Evolutionary conservation across 1,284 basidiomycete genomes (phyloP).

Genomic region (Naganishia sp.): DNA sequence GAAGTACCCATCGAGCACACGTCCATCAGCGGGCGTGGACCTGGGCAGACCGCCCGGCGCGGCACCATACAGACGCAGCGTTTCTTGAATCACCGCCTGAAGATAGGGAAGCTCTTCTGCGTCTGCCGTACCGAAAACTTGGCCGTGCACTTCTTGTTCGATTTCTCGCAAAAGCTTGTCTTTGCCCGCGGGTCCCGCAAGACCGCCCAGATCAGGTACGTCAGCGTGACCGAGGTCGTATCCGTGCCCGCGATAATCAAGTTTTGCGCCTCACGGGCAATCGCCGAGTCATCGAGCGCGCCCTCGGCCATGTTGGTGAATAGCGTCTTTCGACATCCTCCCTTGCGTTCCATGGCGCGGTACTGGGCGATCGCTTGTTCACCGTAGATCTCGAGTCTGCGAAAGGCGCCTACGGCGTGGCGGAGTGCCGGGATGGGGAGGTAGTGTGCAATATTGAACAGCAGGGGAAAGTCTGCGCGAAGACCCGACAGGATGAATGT

Average conservation of each 20-base stretch:
- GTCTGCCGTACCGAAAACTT: conserved; percentile 1
- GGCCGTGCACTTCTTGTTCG: background rate
- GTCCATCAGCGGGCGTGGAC: conserved; percentile 1
- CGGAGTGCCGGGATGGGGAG: conserved; percentile 5
- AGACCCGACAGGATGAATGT: conserved; percentile 7
- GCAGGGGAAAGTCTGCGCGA: background rate
- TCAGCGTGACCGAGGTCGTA: conserved; percentile 20
- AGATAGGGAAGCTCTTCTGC: conserved; percentile 15
- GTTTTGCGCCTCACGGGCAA: conserved; percentile 11
- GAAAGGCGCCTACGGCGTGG: conserved; percentile 8
- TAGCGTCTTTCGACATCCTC: conserved; percentile 14
- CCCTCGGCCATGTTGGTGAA: conserved; percentile 24
- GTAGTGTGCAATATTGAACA: conserved; percentile 8
- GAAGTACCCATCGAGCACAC: background rate
- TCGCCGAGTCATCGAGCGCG: conserved; percentile 16
- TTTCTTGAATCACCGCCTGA: conserved; percentile 14
- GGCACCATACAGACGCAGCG: conserved; percentile 15
- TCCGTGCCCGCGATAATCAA: conserved; percentile 19
- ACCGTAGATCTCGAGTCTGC: conserved; percentile 10
- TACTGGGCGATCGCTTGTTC: conserved; percentile 13
- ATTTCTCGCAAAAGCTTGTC: conserved; percentile 7
- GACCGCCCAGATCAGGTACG: conserved; percentile 21
- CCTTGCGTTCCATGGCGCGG: conserved; percentile 16
- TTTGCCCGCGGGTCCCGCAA: conserved; percentile 1
- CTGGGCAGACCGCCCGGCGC: conserved; percentile 14